Evolutionary conservation across 2,329 filamentous ascomycete species (phyloP).

Genomic region (Penicillium sclerotiorum): DNA sequence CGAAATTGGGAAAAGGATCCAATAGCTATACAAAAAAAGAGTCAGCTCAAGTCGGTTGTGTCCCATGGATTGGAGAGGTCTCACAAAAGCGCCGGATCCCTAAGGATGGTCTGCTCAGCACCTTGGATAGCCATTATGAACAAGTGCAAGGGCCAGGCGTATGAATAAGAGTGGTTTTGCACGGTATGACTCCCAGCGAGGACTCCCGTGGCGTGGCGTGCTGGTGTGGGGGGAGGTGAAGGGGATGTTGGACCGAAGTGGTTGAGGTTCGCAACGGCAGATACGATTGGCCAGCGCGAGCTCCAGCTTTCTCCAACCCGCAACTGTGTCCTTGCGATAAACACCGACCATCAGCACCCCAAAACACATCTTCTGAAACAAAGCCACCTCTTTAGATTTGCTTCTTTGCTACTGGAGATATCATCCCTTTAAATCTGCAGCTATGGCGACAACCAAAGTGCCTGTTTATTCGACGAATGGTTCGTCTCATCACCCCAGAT

Average conservation of each 20-base stretch:
- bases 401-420: not conserved
- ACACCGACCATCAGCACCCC: conserved; percentile 15
- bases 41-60: conserved; percentile 18
- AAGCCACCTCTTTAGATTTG: not conserved
- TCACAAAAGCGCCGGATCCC: conserved; percentile 98
- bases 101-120: conserved; percentile 89
- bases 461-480: conserved; percentile 50
- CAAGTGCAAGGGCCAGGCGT: conserved; percentile 4
- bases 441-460: conserved; percentile 40
- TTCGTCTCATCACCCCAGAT: conserved; percentile 31
- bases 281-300: conserved; percentile 26
- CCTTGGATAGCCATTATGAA: conserved; percentile 73
- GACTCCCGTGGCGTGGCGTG: conserved; percentile 2
- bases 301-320: conserved; percentile 36
- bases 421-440: conserved; percentile 30
- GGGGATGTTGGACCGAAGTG: conserved; percentile 19
- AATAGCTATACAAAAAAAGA: conserved; percentile 69
- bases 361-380: not conserved
- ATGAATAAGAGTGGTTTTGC: not conserved
- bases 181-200: not conserved
- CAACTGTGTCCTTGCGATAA: conserved; percentile 31
- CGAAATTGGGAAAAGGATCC: conserved; percentile 97
- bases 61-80: conserved; percentile 1
- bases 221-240: conserved; percentile 18
- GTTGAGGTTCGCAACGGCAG: conserved; percentile 16